Base-by-base conservation (phyloP, 495 filamentous ascomycete genomes). In the Penicillium dipodomyicola region DNA sequence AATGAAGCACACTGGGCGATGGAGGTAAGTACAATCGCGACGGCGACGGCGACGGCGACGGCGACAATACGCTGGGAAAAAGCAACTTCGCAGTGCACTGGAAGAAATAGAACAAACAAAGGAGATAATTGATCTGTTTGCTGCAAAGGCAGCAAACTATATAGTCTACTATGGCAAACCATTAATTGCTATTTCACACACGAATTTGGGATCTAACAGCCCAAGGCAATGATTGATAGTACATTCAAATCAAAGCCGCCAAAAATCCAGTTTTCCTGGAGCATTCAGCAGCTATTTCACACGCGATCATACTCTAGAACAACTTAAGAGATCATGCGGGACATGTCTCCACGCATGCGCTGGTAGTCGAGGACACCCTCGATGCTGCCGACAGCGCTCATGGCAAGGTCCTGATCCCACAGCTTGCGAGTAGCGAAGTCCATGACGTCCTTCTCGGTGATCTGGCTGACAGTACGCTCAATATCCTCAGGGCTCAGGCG, bases 371-470 rank as follows among this genome's bases (percentile, higher is more conserved):
- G 71, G 68, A 88, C 73, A 63, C 89, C 95, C 81, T 97, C 93
- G 69, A 97, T 89, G 73, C 83, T 86, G 53, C 94, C 94, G 50
- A 97, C 86, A 14, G 95, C 95, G 65, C 84, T 89, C 72, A 99
- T 81, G 58, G 95, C 94, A 53, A 99, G 73, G 72, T 99, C 94
- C 76, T 93, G 89, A 76, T 99, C 94, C 94, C 94, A 99, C 49
- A 99, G 75, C 73, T 89, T 95, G 73, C 81, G 82, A 74, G 85
- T 83, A 62, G 92, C 92, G 72, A 97, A 99, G 61, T 87, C 83
- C 86, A 95, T 95, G 46, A 99, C 91, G 62, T 99, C 92, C 85
- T 96, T 95, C 80, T 90, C 91, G 52, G 93, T 93, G 65, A 98
- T 89, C 55, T 75, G 80, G 61, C 90, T 84, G 59, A 99, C 89